phyloP scores from a whole-genome alignment of 2,329 filamentous ascomycete genomes.

The Penicillium sp. region DNA sequence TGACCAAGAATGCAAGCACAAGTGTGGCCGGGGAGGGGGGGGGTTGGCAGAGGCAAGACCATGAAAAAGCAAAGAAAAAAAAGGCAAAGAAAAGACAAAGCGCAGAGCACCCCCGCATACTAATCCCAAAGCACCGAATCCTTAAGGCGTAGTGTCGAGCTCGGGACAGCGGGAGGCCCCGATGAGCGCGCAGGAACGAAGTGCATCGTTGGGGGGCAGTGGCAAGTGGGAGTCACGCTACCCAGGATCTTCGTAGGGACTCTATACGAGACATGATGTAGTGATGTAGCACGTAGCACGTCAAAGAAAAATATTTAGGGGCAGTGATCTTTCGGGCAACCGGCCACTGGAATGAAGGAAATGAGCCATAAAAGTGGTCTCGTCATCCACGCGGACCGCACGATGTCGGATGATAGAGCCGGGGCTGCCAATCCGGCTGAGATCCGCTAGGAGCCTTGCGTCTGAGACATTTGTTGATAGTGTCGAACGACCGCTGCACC shows the following conservation, averaged over 20 bases:
- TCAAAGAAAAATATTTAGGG: background rate
- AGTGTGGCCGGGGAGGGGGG: background rate
- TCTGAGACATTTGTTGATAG: slow-evolving; percentile 21
- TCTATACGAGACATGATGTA: background rate
- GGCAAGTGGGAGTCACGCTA: background rate
- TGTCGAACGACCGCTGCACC: slow-evolving; percentile 18
- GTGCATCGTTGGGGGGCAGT: background rate
- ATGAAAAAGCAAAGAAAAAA: slow-evolving; percentile 2
- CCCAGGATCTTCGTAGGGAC: background rate
- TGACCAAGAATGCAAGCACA: slow-evolving; percentile 19
- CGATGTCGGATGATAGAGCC: slow-evolving; percentile 14
- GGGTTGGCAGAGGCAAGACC: background rate
- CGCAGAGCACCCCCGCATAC: slow-evolving; percentile 21
- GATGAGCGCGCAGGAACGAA: background rate
- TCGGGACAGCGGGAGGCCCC: slow-evolving; percentile 12
- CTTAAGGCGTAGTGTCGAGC: slow-evolving; percentile 9
- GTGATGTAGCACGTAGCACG: too few species aligned
- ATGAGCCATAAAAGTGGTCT: background rate
- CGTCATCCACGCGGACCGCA: slow-evolving; percentile 9
- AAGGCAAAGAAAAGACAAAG: slow-evolving; percentile 10
- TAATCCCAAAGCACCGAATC: background rate
- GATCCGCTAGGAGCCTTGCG: slow-evolving; percentile 20
- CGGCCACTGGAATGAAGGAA: slow-evolving; percentile 1
- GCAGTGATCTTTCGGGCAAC: background rate
- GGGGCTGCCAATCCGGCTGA: slow-evolving; percentile 16